Evolutionary conservation across 441 rosid species (phyloP).

Genomic region (Mallotus japonicus): DNA sequence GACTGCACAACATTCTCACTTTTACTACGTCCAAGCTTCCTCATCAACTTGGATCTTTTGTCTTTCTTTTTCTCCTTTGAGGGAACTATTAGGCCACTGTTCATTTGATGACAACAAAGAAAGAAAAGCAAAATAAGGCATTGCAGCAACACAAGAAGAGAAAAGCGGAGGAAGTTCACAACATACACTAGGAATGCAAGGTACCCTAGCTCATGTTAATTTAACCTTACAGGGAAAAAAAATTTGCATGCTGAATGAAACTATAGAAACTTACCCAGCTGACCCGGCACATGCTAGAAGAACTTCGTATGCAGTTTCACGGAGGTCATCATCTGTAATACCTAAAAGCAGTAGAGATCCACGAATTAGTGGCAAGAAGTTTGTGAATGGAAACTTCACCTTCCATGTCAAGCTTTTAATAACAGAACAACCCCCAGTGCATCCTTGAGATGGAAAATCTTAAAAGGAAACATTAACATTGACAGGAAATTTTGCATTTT

Average conservation of each 20-base stretch:
- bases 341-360: conserved; percentile 46
- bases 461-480: not conserved
- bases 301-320: conserved; percentile 92
- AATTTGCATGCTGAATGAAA: conserved; percentile 3
- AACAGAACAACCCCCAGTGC: not conserved
- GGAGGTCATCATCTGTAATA: conserved; percentile 87
- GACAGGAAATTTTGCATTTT: not conserved
- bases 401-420: not conserved
- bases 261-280: conserved; percentile 59
- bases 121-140: conserved; percentile 9
- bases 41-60: conserved; percentile 76
- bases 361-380: not conserved
- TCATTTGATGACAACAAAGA: conserved; percentile 18
- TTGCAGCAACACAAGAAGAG: conserved; percentile 13
- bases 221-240: not conserved
- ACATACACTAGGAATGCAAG: not conserved
- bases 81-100: conserved; percentile 92
- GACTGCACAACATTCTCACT: conserved; percentile 66
- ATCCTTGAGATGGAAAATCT: not conserved
- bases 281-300: conserved; percentile 99
- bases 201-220: not conserved
- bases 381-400: not conserved
- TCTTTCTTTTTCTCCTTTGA: conserved; percentile 89
- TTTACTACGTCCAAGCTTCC: conserved; percentile 92
- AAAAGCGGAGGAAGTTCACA: conserved; percentile 11